A percentile compares a stretch with the other conserved stretches of the same genome.
Conservation (phyloP, 805 yeast genomes). For the Jamesozyma jinghongensis region DNA sequence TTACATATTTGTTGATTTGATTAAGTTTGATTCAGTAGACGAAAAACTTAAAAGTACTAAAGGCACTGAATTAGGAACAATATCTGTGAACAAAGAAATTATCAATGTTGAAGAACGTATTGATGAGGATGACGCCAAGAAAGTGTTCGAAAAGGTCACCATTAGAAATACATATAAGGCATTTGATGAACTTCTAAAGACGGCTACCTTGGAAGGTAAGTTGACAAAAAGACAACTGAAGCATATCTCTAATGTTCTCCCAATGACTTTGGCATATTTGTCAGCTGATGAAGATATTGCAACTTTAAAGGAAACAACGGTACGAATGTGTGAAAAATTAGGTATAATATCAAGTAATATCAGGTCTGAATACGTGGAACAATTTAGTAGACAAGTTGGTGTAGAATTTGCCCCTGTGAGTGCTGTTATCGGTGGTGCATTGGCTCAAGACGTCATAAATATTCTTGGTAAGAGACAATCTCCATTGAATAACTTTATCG, state of each 20-base stretch:
- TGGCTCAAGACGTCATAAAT: constrained; percentile 87
- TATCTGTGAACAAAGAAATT: constrained; percentile 36
- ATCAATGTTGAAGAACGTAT: constrained; percentile 29
- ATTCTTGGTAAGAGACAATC: constrained; percentile 62
- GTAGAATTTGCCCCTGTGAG: constrained; percentile 75
- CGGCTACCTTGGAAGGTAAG: constrained; percentile 32
- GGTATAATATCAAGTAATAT: constrained; percentile 41
- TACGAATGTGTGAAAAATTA: constrained; percentile 27
- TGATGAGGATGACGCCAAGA: constrained; percentile 34
- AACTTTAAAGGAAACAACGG: constrained; percentile 9
- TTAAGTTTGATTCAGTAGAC: constrained; percentile 48
- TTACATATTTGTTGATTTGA: constrained; percentile 68
- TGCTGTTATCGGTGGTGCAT: constrained; percentile 80
- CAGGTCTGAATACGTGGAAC: constrained; percentile 31
- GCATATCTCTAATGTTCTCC: constrained; percentile 32
- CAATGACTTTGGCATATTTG: constrained; percentile 49
- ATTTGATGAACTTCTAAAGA: constrained; percentile 31
- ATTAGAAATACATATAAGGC: constrained; percentile 33
- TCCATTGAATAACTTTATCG: constrained; percentile 72
- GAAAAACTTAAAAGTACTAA: constrained; percentile 40
- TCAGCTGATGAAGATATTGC: constrained; percentile 20
- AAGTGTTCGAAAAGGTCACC: constrained; percentile 30
- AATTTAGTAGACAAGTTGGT: constrained; percentile 39
- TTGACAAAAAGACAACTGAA: constrained; percentile 25
- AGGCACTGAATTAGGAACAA: constrained; percentile 44